Base-by-base conservation (phyloP, 2,329 filamentous ascomycete genomes). In the Gliomastix tumulicola region DNA sequence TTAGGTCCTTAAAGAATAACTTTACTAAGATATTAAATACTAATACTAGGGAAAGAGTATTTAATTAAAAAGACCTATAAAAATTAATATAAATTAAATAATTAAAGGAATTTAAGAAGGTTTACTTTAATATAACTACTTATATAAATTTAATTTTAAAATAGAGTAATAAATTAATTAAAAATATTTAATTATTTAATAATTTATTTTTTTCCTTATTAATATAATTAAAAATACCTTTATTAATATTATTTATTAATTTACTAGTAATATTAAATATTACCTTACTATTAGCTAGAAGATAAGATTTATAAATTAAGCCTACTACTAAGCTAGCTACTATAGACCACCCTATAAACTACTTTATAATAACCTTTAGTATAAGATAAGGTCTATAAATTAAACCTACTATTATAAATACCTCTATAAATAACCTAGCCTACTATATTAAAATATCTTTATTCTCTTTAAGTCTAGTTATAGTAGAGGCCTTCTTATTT, bases 1-100 rank as follows among this genome's bases (percentile, higher is more conserved):
- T 19, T n/a, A 32, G 19, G n/a, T 21, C 23, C 10, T 37, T 21
- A 30, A 37, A 18, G 8, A 37, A 31, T 23, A 18, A 8, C 27
- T 23, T 21, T 30, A 8, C 16, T 30, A 30, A 30, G 21, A 31
- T 30, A 23, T 20, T 30, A 15, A 11, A 10, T 17, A 18, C 12
- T 33, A 6, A 20, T 27, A 27, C 11, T 4, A 27, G 5, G 11
- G 12, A 27, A 27, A 27, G 23, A 27, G 23, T 6, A 12, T 27
- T 27, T 7, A n/a, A 37, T 33, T 33, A 33, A 37, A 18, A 33
- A 25, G 21, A 27, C 4, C n/a, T 33, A 32, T 33, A 25, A 9
- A 25, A 25, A 9, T 25, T 25, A 25, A 25, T 25, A 25, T 25
- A 25, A 25, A n/a, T 25, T n/a, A n/a, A n/a, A n/a, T n/a, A n/a